Base-by-base conservation (phyloP, 352 stramenopile species). In the Globisporangium carolinianum region DNA sequence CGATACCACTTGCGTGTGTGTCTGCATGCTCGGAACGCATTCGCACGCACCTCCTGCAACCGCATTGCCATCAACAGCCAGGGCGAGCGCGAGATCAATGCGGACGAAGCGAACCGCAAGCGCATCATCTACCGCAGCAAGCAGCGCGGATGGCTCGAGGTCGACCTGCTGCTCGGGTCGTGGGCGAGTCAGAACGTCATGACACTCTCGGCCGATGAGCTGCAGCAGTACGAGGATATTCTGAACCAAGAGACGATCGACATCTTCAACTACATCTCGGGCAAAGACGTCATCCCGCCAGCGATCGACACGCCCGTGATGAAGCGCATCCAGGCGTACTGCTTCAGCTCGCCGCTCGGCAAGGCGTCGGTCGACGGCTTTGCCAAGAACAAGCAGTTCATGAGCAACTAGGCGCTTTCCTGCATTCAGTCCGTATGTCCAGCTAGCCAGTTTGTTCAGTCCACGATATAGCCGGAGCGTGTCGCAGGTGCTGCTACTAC, bases 201-300 rank as follows among this genome's bases (percentile, higher is more conserved):
- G 57, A 61, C 60, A 35, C 67, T 98, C 24, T 71, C 74, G 11
- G 61, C 67, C 5, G 71, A 90, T 6, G 89, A 98, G 65, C 68
- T 98, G 32, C 67, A 96, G 66, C 72, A 98, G 65, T 98, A 97
- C 76, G 95, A 98, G 69, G 76, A 86, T 60, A 97, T 98, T 72
- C 73, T 98, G 37, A 98, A 98, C 74, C 79, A 95, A 63, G 95
- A 98, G 75, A 98, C 95, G 8, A 97, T 98, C 67, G 95, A 98
- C 79, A 98, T 98, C 69, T 98, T 97, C 79, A 98, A 98, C 74
- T 94, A 97, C 60, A 92, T 98, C 62, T 97, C 91, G 6, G 78
- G 91, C 52, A 90, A 97, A 65, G 82, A 81, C 57, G 57, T 76
- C 57, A 71, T 97, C 39, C 95, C 95, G 0, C 73, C 87, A 46